Percentiles rank a stretch among this genome's conserved stretches.
Conservation (phyloP, 352 stramenopile genomes). For the Globisporangium paroecandrum region DNA sequence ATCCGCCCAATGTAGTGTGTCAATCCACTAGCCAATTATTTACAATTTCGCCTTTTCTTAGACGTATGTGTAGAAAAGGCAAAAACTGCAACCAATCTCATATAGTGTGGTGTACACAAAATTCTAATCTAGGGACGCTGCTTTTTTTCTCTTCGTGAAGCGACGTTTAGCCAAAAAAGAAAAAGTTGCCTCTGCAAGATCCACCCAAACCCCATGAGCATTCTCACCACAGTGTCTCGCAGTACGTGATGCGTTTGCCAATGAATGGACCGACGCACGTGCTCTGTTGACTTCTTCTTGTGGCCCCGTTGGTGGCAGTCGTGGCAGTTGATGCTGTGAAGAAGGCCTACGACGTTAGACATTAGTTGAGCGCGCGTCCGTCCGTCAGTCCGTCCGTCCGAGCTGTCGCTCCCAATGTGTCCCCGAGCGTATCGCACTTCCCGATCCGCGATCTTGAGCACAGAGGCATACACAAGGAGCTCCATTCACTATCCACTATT, state of each 20-base stretch:
- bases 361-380: not conserved
- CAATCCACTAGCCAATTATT: not conserved
- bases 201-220: not conserved
- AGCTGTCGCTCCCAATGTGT: not conserved
- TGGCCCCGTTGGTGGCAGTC: not conserved
- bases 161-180: not conserved
- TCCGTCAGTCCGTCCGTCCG: not conserved
- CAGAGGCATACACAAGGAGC: not conserved
- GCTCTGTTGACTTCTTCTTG: not conserved
- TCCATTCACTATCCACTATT: not conserved
- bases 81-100: not conserved
- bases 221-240: not conserved
- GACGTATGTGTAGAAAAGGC: not conserved
- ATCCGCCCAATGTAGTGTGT: not conserved
- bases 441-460: not conserved
- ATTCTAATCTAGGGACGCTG: not conserved
- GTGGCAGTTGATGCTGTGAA: not conserved
- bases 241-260: not conserved
- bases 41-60: too few species aligned
- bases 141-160: not conserved
- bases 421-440: not conserved
- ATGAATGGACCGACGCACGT: not conserved
- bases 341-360: not conserved
- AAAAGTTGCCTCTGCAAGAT: not conserved
- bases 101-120: not conserved